These are phyloP conservation scores for Phytopythium helicoides DNA, from an alignment of 352 stramenopile species.

Conservation along the genomic window DNA sequence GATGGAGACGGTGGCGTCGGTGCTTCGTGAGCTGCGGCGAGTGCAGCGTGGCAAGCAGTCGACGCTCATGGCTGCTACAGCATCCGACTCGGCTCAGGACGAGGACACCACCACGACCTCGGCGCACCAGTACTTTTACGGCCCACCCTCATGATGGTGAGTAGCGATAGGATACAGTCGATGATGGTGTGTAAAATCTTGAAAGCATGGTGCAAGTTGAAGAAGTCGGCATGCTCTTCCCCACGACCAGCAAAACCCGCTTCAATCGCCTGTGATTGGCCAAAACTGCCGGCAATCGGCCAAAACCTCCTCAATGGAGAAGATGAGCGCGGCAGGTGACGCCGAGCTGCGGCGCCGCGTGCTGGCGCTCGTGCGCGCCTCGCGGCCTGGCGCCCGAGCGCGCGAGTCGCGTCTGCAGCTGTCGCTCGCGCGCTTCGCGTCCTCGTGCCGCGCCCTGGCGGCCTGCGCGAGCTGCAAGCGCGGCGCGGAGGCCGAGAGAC, in stretches of 20 bases:
- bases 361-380: conserved; percentile 17
- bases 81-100: conserved; percentile 11
- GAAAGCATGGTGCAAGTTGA: too few species aligned
- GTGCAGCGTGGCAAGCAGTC: conserved; percentile 45
- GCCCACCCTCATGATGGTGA: conserved; percentile 3
- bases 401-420: background rate
- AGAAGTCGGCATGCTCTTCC: too few species aligned
- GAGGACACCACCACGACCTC: conserved; percentile 8
- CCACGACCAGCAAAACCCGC: too few species aligned
- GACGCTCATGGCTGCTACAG: conserved; percentile 18
- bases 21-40: conserved; percentile 28
- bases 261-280: background rate
- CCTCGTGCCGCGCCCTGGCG: background rate
- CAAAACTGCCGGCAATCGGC: conserved; percentile 1
- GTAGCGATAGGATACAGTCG: background rate
- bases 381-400: background rate
- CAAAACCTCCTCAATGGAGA: too few species aligned
- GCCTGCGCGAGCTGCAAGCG: too few species aligned
- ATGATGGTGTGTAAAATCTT: too few species aligned
- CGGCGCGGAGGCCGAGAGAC: too few species aligned
- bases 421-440: conserved; percentile 4
- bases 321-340: background rate
- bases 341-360: conserved; percentile 17
- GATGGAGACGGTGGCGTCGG: conserved; percentile 17
- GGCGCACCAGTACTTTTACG: conserved; percentile 39